Evolutionary conservation across 1,284 basidiomycete genomes (phyloP), one percentile per base, ranked within the genome.

Genomic region (Blastosporella zonata): DNA sequence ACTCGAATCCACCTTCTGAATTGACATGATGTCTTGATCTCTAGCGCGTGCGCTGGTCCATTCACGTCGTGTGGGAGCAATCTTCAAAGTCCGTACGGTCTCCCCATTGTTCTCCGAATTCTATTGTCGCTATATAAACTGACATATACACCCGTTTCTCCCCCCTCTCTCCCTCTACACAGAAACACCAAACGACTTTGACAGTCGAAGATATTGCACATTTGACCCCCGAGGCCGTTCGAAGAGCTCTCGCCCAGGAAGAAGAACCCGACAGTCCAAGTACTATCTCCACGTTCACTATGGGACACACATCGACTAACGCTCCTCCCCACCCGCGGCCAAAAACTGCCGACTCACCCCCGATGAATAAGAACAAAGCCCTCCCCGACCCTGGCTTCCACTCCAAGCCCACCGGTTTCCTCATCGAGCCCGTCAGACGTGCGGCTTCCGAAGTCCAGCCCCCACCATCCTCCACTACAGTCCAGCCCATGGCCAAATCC

Each of bases 11-110:
- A 9, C 10, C n/a, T 15, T 17, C 35, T 27, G 9, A 35, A 15
- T 47, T 28, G 6, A 44, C 20, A 9, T 35, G 35, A 49, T 46
- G 18, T 13, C 34, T 46, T 41, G 28, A 44, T 40, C 42, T 53
- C 20, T 50, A 75, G 75, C 74, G 13, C 67, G 71, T 29, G 68
- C 67, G 5, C 62, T 74, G 27, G 73, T 75, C 9, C 70, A 75
- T 54, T 72, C 74, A 8, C 67, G 74, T 42, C 67, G 72, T 9
- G 56, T 76, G 42, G 71, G 71, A 15, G 62, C 64, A 25, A 60
- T 72, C 39, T 71, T 75, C 55, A 71, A 71, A 62, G 75, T 74
- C 47, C 48, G 66, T 58, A 39, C 22, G 20, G 44, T 51, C 55
- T 44, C 41, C 33, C 40, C 57, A 67, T 69, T 66, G 64, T 68